Evolutionary conservation across 2,329 filamentous ascomycete species (phyloP), one percentile per base, ranked within the genome.

Genomic region (Penicillium corylophilum): DNA sequence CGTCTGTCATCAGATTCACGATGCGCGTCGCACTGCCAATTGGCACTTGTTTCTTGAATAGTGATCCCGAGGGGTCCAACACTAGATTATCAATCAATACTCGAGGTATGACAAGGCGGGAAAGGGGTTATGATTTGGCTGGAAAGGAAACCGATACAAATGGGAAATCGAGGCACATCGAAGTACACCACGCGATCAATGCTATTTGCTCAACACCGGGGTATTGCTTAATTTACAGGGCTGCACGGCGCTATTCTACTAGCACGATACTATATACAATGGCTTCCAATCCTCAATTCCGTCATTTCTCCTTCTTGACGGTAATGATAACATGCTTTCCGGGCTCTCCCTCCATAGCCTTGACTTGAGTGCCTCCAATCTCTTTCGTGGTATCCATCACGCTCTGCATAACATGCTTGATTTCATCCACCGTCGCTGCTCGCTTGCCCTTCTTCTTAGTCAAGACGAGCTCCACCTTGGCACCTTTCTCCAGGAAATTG

Each of bases 391-490:
- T 72, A 31, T 76, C 69, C 53, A 70, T 69, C 1, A 89, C 68
- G 46, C 64, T 73, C 51, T 71, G 68, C 50, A 93, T 62, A 40
- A 92, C 69, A 22, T 71, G 78, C 54, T 80, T 68, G 18, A 83
- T 83, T 71, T 92, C 86, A 22, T 84, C 82, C 33, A 64, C 63
- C 1, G 77, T 83, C 0, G 88, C 84, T 51, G 77, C 77, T 56
- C 80, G 77, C 62, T 83, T 84, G 52, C 79, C 79, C 62, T 79
- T 82, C 78, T 86, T 92, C 68, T 82, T 82, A 51, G 84, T 83
- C 44, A 96, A 63, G 47, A 87, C 64, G 10, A 96, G 66, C 67
- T 94, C 87, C 18, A 96, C 90, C 66, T 80, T 84, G 67, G 82
- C 80, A 1, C 91, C 91, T 69, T 90, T 89, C 8, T 69, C 75